Percentiles rank a stretch among this genome's conserved stretches.
These are phyloP conservation scores for Xylaria castorea DNA, from an alignment of 495 filamentous ascomycete species.

Conservation along the genomic window DNA sequence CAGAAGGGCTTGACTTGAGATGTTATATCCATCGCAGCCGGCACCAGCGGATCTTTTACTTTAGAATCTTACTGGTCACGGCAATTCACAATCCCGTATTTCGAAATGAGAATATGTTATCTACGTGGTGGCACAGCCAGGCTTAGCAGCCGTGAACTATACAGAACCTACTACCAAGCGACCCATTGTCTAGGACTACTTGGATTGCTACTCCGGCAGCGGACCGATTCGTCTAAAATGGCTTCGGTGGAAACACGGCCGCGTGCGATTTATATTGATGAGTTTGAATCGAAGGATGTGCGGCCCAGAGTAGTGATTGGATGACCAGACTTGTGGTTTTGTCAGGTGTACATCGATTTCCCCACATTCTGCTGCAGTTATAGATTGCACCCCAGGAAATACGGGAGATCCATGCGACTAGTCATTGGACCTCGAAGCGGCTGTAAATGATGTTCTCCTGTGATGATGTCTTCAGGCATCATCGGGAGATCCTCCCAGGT, in stretches of 20 bases:
- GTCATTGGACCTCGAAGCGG: neutral
- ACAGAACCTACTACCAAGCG: neutral
- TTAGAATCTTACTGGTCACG: neutral
- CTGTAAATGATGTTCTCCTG: neutral
- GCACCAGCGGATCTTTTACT: neutral
- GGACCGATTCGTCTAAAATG: constrained; percentile 5
- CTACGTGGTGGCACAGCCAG: neutral
- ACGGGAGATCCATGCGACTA: neutral
- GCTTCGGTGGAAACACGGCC: constrained; percentile 17
- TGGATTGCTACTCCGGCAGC: neutral
- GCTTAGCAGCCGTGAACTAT: neutral
- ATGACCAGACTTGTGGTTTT: constrained; percentile 1
- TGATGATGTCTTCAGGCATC: neutral
- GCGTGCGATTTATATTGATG: neutral
- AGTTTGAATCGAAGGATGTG: neutral
- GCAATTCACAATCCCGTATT: neutral
- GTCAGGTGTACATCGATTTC: constrained; percentile 22
- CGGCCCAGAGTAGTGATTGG: neutral
- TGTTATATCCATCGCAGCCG: constrained; percentile 6
- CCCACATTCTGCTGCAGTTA: constrained; percentile 16
- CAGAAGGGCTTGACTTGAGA: neutral
- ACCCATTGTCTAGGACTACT: neutral
- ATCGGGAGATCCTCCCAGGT: constrained; percentile 5
- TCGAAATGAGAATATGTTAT: neutral
- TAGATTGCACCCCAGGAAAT: constrained; percentile 23